Conservation (phyloP, 768 basidiomycete genomes). For the Pilatotrama ljubarskyi region DNA sequence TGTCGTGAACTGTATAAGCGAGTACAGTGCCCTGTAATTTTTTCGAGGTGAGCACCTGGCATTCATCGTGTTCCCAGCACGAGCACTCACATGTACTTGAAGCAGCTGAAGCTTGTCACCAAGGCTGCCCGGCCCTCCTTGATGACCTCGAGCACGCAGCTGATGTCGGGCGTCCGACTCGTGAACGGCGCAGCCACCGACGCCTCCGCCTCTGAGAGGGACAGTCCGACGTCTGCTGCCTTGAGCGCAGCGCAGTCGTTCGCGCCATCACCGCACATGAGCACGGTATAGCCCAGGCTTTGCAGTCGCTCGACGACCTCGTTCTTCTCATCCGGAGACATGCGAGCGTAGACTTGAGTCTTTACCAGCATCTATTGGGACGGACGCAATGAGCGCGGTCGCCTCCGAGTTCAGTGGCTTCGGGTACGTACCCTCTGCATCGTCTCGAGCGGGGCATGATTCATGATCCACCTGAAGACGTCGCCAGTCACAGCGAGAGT, state of each 20-base stretch:
- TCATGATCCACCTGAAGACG: conserved; percentile 98
- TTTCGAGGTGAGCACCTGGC: background rate
- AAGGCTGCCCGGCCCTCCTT: conserved; percentile 94
- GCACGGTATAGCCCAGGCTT: conserved; percentile 89
- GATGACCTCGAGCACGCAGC: conserved; percentile 95
- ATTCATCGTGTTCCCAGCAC: background rate
- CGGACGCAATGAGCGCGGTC: background rate
- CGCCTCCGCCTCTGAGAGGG: conserved; percentile 96
- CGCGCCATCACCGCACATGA: conserved; percentile 99
- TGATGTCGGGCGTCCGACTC: conserved; percentile 88
- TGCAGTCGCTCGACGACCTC: conserved; percentile 96
- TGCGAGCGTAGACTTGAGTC: conserved; percentile 93
- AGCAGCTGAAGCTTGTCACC: conserved; percentile 98
- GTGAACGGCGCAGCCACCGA: conserved; percentile 99
- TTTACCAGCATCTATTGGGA: conserved; percentile 96
- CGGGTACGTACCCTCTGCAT: conserved; percentile 75
- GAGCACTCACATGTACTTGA: conserved; percentile 93
- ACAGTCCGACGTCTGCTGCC: conserved; percentile 97
- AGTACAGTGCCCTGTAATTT: conserved; percentile 85
- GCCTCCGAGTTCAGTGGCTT: background rate
- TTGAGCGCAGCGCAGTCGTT: conserved; percentile 99
- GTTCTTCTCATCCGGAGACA: conserved; percentile 99
- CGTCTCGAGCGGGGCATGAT: conserved; percentile 90
- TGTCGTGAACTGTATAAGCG: conserved; percentile 98
- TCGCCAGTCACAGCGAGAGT: conserved; percentile 92